Evolutionary conservation across 208 protist genomes (phyloP).

Genomic region (Sergeia podlipaevii): DNA sequence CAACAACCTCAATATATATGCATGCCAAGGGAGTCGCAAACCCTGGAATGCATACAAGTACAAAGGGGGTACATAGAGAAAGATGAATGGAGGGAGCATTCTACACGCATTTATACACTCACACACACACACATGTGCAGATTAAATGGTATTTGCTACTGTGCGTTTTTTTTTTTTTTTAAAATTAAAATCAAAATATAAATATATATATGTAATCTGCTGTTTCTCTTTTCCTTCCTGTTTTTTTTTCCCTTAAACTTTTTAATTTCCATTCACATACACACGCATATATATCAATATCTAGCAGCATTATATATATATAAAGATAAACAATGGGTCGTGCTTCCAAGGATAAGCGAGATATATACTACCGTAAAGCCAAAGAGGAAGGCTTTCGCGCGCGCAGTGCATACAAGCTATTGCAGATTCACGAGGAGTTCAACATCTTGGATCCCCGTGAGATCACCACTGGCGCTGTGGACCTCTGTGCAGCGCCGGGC

Average conservation of each 20-base stretch:
- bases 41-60: no score
- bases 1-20: no score
- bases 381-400: conserved; percentile 99
- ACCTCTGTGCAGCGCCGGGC: conserved; percentile 98
- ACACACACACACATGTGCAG: no score
- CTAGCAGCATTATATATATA: conserved; percentile 8
- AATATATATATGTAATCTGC: neutral
- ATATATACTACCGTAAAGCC: conserved; percentile 99
- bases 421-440: conserved; percentile 99
- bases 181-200: neutral
- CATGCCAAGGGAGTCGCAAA: no score
- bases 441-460: conserved; percentile 85
- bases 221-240: conserved; percentile 1
- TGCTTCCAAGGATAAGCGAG: conserved; percentile 96
- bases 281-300: conserved; percentile 3
- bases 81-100: no score
- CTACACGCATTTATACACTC: no score
- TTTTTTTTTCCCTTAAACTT: conserved; percentile 3
- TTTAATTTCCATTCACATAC: neutral
- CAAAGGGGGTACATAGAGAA: no score
- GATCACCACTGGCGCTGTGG: conserved; percentile 94
- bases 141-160: no score
- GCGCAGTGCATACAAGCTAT: conserved; percentile 99
- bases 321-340: conserved; percentile 70
- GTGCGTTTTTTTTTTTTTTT: conserved; percentile 1